phyloP scores from a whole-genome alignment of 202 grass and related monocot species.

The Schoenoplectus tabernaemontani region DNA sequence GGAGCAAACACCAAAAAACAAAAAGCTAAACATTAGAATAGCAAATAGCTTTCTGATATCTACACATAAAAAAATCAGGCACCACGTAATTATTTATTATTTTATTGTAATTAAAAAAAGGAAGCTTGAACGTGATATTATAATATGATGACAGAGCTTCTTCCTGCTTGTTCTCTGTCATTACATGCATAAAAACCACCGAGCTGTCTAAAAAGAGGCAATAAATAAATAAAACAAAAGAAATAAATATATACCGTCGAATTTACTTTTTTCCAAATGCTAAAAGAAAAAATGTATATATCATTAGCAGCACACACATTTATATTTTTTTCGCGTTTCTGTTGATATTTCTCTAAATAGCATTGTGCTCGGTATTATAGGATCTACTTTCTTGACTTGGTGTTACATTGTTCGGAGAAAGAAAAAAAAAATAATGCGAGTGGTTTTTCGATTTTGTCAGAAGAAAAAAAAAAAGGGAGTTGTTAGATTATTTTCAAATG shows the following conservation, averaged over 20 bases:
- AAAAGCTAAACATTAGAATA: neutral
- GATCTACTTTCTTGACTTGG: neutral
- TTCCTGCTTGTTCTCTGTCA: neutral
- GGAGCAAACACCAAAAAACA: neutral
- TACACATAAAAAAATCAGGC: neutral
- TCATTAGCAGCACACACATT: too few relatives aligned
- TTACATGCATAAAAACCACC: neutral
- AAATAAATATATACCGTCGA: neutral
- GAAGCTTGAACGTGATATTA: neutral
- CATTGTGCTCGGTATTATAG: too few relatives aligned
- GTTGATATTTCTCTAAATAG: too few relatives aligned
- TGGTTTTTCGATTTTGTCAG: too few relatives aligned
- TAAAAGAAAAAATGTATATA: neutral
- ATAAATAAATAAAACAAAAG: too few relatives aligned
- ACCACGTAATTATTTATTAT: slow-evolving; percentile 3
- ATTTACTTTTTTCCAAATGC: neutral
- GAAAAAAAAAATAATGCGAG: too few relatives aligned
- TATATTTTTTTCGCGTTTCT: too few relatives aligned
- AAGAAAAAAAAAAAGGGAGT: too few relatives aligned
- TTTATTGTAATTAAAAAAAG: neutral
- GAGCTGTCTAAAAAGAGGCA: neutral
- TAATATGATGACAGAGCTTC: neutral
- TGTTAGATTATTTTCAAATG: neutral
- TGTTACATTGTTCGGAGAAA: neutral
- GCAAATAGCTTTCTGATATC: neutral